Evolutionary conservation across 768 basidiomycete genomes (phyloP), one percentile per base, ranked within the genome.

Genomic region (Naganishia vishniacii): DNA sequence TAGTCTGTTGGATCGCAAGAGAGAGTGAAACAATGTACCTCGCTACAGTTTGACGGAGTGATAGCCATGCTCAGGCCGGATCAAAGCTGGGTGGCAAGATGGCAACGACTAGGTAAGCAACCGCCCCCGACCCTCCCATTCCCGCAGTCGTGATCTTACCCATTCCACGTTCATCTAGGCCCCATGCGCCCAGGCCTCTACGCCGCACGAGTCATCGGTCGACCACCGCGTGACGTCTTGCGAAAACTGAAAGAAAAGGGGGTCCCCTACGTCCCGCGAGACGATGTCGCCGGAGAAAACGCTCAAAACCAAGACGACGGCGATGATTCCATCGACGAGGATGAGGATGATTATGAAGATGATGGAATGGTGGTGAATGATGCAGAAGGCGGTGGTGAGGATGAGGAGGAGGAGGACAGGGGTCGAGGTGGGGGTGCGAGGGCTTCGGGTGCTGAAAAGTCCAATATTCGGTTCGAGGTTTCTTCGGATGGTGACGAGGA

Each of bases 131-230:
- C 25, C 8, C 20, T 40, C 20, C 32, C 48, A 7, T 29, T 26
- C 48, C 23, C 4, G 58, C 44, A 45, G 26, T 44, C 31, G 41
- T 37, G 28, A 53, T 20, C 40, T 11, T 49, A 49, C 40, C 69
- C 41, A 20, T 18, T 42, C 16, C 25, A 4, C 16, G 12, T 25
- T 65, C 9, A n/a, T 46, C 15, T 71, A 95, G 94, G 89, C 67
- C 92, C 92, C 78, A 89, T 91, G 71, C 86, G 85, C 13, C 83
- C 87, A 4, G 94, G 94, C 0, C 85, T 97, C 80, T 99, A 99
- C 75, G 94, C 94, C 15, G 89, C 88, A 18, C 86, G 91, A 65
- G 73, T 79, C 20, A 75, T 73, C 11, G 79, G 78, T 41, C 69
- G 73, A 61, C 74, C 73, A 42, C 75, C 75, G 6, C 49, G 58